phyloP scores from a whole-genome alignment of 2,329 filamentous ascomycete genomes.

The Ophiocordyceps camponoti-rufipedis region DNA sequence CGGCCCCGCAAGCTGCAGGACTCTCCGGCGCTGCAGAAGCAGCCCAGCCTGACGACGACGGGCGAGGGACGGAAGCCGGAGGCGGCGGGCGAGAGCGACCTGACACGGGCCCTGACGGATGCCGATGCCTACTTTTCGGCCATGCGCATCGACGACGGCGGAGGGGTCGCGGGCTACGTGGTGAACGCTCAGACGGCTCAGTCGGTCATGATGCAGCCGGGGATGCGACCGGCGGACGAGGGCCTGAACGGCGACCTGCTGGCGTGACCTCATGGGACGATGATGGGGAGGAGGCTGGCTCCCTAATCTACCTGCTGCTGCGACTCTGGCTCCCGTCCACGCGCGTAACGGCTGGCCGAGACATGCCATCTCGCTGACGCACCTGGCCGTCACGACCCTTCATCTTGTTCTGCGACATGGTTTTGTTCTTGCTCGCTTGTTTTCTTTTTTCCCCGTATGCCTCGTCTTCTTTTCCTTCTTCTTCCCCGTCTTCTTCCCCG shows the following conservation, averaged over 20 bases:
- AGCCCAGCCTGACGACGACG: constrained; percentile 24
- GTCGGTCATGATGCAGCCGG: constrained; percentile 54
- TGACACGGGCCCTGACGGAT: constrained; percentile 59
- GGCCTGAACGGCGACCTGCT: constrained; percentile 55
- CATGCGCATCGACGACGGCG: constrained; percentile 45
- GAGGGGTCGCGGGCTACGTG: constrained; percentile 40
- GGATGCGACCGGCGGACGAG: constrained; percentile 27
- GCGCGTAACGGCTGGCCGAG: too few species aligned
- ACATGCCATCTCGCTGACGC: too few species aligned
- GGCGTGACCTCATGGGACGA: constrained; percentile 5
- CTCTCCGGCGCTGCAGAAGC: constrained; percentile 69
- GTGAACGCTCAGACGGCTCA: constrained; percentile 71
- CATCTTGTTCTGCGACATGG: too few species aligned
- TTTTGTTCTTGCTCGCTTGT: too few species aligned
- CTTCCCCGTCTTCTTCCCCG: too few species aligned
- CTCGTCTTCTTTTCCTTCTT: too few species aligned
- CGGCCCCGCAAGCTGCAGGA: constrained; percentile 63
- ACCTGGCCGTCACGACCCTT: too few species aligned
- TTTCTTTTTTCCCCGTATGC: too few species aligned
- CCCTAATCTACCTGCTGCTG: too few species aligned
- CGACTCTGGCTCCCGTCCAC: too few species aligned
- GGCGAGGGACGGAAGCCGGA: too few species aligned
- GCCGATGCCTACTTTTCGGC: constrained; percentile 78
- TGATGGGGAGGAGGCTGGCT: too few species aligned
- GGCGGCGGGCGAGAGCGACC: constrained; percentile 19